Evolutionary conservation across 805 yeast species (phyloP), one percentile per base, ranked within the genome.

Genomic region (Myxozyma neotropica): DNA sequence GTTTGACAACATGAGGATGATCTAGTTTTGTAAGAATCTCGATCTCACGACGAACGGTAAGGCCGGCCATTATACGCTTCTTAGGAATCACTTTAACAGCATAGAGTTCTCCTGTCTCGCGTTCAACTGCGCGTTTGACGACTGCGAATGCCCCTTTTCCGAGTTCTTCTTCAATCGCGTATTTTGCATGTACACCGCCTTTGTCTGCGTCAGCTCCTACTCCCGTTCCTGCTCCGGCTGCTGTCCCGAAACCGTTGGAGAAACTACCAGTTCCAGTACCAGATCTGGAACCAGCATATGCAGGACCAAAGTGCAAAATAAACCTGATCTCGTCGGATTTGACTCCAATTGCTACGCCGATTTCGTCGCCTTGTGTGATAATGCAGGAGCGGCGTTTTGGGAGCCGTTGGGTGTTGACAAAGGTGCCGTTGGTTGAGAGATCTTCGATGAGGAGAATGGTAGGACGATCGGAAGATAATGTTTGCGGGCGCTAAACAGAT

Each of bases 101-200:
- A 72, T 78, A 91, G 4, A 93, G 82, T 65, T 85, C 84, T 13
- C 98, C 98, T 0, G 96, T 84, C 5, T 83, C 74, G 62, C 97
- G 81, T 69, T 91, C 94, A 0, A 92, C 84, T 3, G 95, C 97
- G 71, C 89, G 89, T 66, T 90, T 87, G 29, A 94, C 99, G 1
- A 92, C 88, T 4, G 98, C 98, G 80, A 93, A 93, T 8, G 98
- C 98, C n/a, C 99, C 99, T 68, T 90, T 94, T 0, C 99, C 99
- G 1, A 93, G 88, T 15, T 89, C 85, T 69, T 88, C 96, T 59
- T 86, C 82, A 21, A 93, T 83, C 13, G 89, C 87, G 73, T 86
- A 94, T 68, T 87, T 84, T 59, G 81, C 82, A 67, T 80, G 79
- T 10, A 89, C 84, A 1, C 92, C 64, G 3, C 26, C 36, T 40